Conservation (phyloP, 1,284 basidiomycete species). For the Thelephora terrestris region DNA sequence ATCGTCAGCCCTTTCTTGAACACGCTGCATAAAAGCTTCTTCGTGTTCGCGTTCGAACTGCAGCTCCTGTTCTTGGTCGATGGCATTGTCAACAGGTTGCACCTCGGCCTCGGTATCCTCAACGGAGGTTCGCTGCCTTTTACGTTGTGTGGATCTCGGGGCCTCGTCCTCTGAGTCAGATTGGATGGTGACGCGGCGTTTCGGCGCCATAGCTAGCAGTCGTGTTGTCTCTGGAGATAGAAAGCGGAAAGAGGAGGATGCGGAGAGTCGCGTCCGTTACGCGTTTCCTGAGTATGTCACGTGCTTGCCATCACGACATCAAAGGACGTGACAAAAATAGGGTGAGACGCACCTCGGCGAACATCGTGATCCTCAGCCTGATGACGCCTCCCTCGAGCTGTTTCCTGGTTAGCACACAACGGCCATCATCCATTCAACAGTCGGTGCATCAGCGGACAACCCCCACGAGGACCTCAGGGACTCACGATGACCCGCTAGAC, state of each 20-base stretch:
- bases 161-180: background rate
- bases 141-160: background rate
- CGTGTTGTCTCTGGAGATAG: background rate
- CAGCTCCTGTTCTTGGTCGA: constrained; percentile 2
- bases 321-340: no score
- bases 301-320: background rate
- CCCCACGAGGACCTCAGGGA: no score
- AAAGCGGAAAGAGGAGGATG: no score
- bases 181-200: background rate
- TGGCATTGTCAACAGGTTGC: background rate
- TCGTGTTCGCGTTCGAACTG: constrained; percentile 6
- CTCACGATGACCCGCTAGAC: no score
- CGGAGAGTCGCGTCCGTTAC: constrained; percentile 1
- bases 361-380: no score
- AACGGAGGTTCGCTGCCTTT: no score
- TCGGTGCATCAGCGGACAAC: no score
- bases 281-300: background rate
- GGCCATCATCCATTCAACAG: no score
- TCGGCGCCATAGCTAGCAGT: background rate
- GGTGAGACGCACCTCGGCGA: no score
- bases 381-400: no score
- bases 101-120: no score
- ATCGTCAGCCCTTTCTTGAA: background rate
- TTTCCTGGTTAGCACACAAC: no score
- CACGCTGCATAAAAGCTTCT: constrained; percentile 1